phyloP scores from a whole-genome alignment of 2,329 filamentous ascomycete genomes.

The Coniochaeta ligniaria region DNA sequence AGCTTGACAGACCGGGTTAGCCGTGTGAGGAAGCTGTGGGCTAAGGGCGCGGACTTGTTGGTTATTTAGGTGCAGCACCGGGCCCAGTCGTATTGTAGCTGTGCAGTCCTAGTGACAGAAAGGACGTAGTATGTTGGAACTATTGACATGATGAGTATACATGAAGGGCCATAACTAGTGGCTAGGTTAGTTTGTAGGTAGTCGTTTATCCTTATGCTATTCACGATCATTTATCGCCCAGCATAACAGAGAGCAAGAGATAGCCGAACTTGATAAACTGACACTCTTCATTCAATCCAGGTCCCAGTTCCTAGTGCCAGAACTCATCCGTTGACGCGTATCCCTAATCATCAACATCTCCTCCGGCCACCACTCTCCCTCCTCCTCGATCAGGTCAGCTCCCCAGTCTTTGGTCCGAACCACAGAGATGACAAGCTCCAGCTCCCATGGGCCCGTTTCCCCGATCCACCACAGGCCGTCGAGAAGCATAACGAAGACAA shows the following conservation, averaged over 20 bases:
- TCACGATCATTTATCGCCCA: too few relatives aligned
- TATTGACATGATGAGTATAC: too few relatives aligned
- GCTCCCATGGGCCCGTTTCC: not conserved
- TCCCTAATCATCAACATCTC: not conserved
- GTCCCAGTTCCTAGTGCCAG: too few relatives aligned
- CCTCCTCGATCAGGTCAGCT: not conserved
- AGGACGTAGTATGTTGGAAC: too few relatives aligned
- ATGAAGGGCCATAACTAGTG: too few relatives aligned
- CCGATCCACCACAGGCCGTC: not conserved
- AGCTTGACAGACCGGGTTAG: constrained; percentile 15
- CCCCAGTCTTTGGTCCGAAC: not conserved
- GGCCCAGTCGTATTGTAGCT: not conserved
- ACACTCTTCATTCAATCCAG: too few relatives aligned
- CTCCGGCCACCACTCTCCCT: not conserved
- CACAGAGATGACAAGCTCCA: not conserved
- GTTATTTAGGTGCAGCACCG: constrained; percentile 28
- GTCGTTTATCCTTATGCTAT: too few relatives aligned
- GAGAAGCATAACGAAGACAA: not conserved
- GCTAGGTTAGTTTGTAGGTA: too few relatives aligned
- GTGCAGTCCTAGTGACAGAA: too few relatives aligned
- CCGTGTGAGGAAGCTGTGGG: constrained; percentile 36
- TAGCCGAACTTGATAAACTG: too few relatives aligned
- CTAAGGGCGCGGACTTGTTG: constrained; percentile 36
- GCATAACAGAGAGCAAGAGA: too few relatives aligned
- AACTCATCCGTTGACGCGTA: not conserved